Evolutionary conservation across 768 basidiomycete genomes (phyloP), one percentile per base, ranked within the genome.

Genomic region (Suillus subluteus): DNA sequence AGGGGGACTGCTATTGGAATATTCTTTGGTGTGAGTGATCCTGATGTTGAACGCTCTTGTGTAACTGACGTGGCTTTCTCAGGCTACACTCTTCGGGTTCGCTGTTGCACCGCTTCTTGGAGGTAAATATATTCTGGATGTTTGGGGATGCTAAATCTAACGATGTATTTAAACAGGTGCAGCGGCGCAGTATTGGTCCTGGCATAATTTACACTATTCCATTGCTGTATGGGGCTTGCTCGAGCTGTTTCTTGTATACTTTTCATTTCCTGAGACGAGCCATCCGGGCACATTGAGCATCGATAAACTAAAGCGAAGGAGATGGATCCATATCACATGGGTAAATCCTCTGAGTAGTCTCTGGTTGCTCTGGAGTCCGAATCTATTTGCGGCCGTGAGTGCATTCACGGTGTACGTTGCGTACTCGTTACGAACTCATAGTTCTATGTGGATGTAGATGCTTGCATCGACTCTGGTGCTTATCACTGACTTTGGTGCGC

Each of bases 241-340:
- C 1, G 77, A 80, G 2, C 79, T 86, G 43, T 8, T 82, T 7
- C 67, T 78, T 6, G 79, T 90, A 40, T 59, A 73, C 1, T 50
- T 83, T 4, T 82, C 81, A 62, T 82, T 90, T n/a, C 90, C 90
- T 0, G 91, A 92, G 70, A 91, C 90, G 3, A 85, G 83, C 61
- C 87, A 89, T 69, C 89, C 90, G 1, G 83, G 86, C 8, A 72
- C 82, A 1, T 79, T 83, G 46, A 86, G 88, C 0, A 78, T 89
- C 2, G 88, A 89, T 63, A 86, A 86, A 66, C 65, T 73, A 35
- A 68, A 68, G 2, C 70, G 65, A 4, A 76, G 65, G 52, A 65
- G 67, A 48, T 78, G 81, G 59, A 78, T 86, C 0, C 56, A 58
- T 23, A 38, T 58, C 15, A 38, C 56, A 37, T 83, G 84, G 72